Evolutionary conservation across 192 early-diverging fungal species (phyloP), one percentile per base, ranked within the genome.

Genomic region (Rhizoclosmatium globosum): DNA sequence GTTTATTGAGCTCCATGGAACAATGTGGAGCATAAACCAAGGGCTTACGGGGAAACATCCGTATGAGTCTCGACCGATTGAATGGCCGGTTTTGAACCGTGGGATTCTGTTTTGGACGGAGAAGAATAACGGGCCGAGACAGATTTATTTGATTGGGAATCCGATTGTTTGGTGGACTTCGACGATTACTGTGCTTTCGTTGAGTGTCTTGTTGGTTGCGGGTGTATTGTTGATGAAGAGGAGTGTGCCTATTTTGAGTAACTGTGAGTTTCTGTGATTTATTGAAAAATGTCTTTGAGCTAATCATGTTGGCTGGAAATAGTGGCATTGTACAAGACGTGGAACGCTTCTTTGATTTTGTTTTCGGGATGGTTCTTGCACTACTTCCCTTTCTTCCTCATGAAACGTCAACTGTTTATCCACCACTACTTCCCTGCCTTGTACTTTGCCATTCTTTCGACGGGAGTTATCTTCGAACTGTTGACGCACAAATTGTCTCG

Each of bases 361-460:
- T 87, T 91, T 39, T 58, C 90, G 13, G 94, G 91, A 13, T 99
- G 95, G 95, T 76, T 82, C 21, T 83, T 94, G 53, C 96, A 98
- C 84, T 97, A 94, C 80, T 47, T 94, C 9, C 94, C 95, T 19
- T 98, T 98, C 83, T 95, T 93, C 84, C 78, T 95, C 19, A 96
- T 98, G 95, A 86, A 85, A 23, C 95, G 95, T 44, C 94, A 96
- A 82, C 86, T 95, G 48, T 97, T 98, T 83, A 82, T 96, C 48
- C 96, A 98, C 80, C 96, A 99, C 78, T 99, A 98, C 80, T 88
- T 97, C n/a, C 96, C 97, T 3, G 92, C 96, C 7, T 87, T 97
- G 11, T 97, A 95, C 85, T 94, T 97, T 82, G 89, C 91, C 39
- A 88, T 97, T 68, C 85, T 98, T 45, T 83, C 90, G 2, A 65